Evolutionary conservation across 2,329 filamentous ascomycete genomes (phyloP).

Genomic region (Pseudocercospora cruenta): DNA sequence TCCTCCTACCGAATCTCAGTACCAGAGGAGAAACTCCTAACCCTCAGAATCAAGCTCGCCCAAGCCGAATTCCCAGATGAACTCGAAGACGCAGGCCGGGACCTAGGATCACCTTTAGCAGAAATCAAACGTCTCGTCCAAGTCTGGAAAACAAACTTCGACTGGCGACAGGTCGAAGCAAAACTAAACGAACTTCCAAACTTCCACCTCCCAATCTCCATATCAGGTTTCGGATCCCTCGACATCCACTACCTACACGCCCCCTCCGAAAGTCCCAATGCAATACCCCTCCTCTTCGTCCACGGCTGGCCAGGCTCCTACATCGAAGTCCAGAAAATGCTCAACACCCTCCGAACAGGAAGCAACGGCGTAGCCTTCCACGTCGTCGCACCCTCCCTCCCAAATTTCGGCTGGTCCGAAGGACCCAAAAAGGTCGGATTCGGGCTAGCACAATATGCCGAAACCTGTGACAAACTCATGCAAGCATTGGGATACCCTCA

Average conservation of each 20-base stretch:
- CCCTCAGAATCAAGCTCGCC: slow-evolving; percentile 59
- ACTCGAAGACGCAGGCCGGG: slow-evolving; percentile 55
- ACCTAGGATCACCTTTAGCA: slow-evolving; percentile 62
- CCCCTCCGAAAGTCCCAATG: slow-evolving; percentile 52
- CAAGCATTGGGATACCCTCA: slow-evolving; percentile 59
- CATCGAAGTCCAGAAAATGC: slow-evolving; percentile 66
- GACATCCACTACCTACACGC: slow-evolving; percentile 69
- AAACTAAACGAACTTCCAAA: slow-evolving; percentile 65
- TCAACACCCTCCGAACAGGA: slow-evolving; percentile 50
- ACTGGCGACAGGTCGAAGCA: slow-evolving; percentile 65
- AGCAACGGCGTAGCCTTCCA: slow-evolving; percentile 61
- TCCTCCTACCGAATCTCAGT: slow-evolving; percentile 55
- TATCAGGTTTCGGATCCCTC: slow-evolving; percentile 63
- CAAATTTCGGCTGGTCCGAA: slow-evolving; percentile 69
- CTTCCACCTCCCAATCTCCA: slow-evolving; percentile 56
- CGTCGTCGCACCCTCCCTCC: slow-evolving; percentile 61
- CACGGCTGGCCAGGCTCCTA: slow-evolving; percentile 73
- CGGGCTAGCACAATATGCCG: slow-evolving; percentile 57
- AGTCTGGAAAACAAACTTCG: slow-evolving; percentile 60
- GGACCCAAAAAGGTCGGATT: slow-evolving; percentile 56
- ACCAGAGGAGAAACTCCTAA: slow-evolving; percentile 56
- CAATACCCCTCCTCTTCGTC: slow-evolving; percentile 68
- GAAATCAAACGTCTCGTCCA: slow-evolving; percentile 63
- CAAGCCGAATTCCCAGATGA: slow-evolving; percentile 45
- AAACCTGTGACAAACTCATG: slow-evolving; percentile 64